These are phyloP conservation scores for Populus trichocarpa DNA, from an alignment of 441 rosid species.

Conservation along the genomic window DNA sequence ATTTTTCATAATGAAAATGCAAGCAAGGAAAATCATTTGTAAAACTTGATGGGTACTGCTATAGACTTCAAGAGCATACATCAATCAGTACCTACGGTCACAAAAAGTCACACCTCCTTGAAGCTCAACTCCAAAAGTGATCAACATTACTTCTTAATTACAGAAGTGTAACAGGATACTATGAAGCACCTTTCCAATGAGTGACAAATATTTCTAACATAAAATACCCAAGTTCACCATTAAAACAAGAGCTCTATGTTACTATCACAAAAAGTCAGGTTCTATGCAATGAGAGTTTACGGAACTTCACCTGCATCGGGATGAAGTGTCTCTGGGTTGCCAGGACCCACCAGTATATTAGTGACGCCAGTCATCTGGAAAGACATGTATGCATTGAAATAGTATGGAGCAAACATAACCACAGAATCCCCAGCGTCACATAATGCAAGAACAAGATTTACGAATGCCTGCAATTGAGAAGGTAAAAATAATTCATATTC, in stretches of 20 bases:
- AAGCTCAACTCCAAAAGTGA: not conserved
- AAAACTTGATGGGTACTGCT: not conserved
- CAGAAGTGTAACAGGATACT: not conserved
- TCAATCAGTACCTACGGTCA: not conserved
- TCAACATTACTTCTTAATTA: not conserved
- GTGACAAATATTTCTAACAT: not conserved
- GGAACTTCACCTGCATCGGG: constrained; percentile 81
- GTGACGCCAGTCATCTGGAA: constrained; percentile 99
- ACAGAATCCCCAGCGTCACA: constrained; percentile 94
- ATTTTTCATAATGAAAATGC: not conserved
- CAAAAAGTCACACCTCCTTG: not conserved
- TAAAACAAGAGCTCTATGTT: not conserved
- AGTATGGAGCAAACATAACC: constrained; percentile 96
- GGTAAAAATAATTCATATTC: constrained; percentile 9
- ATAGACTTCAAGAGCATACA: not conserved
- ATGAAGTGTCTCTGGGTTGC: constrained; percentile 60
- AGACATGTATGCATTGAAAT: constrained; percentile 97
- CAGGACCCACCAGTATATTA: constrained; percentile 82
- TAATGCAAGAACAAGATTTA: constrained; percentile 77
- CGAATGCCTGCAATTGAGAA: constrained; percentile 75
- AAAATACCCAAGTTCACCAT: not conserved
- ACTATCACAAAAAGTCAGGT: not conserved
- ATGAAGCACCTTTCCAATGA: not conserved
- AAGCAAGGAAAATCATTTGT: not conserved
- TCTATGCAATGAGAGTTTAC: constrained; percentile 10